A percentile compares a stretch with the other conserved stretches of the same genome.
Conservation (phyloP, 306 rosid species). For the Ziziphus jujuba region DNA sequence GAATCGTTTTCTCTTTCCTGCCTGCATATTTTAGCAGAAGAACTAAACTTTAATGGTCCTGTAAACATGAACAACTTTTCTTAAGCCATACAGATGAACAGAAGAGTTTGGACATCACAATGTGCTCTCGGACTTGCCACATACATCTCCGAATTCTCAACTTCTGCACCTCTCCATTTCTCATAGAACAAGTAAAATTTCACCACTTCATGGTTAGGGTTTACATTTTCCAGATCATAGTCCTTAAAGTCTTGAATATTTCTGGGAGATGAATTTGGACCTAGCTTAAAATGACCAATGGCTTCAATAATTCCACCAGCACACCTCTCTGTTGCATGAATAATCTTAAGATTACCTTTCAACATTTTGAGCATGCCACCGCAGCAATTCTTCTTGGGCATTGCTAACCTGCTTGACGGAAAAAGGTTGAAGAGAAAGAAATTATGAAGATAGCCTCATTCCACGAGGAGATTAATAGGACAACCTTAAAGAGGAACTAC, state of each 20-base stretch:
- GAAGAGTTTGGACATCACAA: conserved; percentile 48
- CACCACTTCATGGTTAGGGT: conserved; percentile 57
- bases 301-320: conserved; percentile 96
- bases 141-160: conserved; percentile 56
- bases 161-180: conserved; percentile 88
- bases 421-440: conserved; percentile 17
- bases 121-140: conserved; percentile 51
- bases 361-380: conserved; percentile 85
- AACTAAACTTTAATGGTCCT: not conserved
- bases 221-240: conserved; percentile 27
- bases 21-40: not conserved
- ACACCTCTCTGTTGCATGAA: conserved; percentile 93
- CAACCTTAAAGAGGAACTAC: conserved; percentile 36
- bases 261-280: conserved; percentile 68
- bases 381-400: conserved; percentile 94
- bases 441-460: conserved; percentile 12
- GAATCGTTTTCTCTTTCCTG: not conserved
- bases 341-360: conserved; percentile 71
- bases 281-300: conserved; percentile 80
- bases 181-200: conserved; percentile 58
- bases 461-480: conserved; percentile 2
- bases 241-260: conserved; percentile 53
- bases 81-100: not conserved
- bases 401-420: conserved; percentile 76
- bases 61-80: not conserved